These are phyloP conservation scores for Penicillium sp. DNA, from an alignment of 2,329 filamentous ascomycete genomes.

Conservation along the genomic window DNA sequence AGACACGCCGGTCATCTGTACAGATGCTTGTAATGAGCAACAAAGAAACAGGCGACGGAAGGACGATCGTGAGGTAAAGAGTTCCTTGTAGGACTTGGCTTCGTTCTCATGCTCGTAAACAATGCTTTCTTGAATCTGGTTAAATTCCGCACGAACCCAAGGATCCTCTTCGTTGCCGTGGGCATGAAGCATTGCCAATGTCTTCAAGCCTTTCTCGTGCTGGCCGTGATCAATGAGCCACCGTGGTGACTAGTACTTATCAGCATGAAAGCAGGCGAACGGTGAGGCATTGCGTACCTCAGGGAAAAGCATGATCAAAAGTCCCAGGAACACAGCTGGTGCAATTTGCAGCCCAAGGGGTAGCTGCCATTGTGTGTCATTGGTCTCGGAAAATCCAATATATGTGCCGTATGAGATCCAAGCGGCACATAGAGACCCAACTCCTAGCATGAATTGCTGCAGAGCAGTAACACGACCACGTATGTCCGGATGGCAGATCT, in stretches of 20 bases:
- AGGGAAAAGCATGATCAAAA: constrained; percentile 63
- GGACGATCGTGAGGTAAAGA: constrained; percentile 57
- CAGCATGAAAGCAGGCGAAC: too few species aligned
- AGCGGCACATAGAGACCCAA: constrained; percentile 62
- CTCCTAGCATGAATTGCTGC: constrained; percentile 74
- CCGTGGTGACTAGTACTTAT: constrained; percentile 42
- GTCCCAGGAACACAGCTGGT: constrained; percentile 55
- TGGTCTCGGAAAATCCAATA: constrained; percentile 40
- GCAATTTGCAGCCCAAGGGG: constrained; percentile 61
- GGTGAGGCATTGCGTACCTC: constrained; percentile 42
- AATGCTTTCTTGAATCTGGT: constrained; percentile 61
- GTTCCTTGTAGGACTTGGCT: constrained; percentile 61
- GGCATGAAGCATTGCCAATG: constrained; percentile 61
- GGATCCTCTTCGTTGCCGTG: constrained; percentile 57
- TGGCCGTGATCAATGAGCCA: constrained; percentile 68
- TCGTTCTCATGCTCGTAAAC: constrained; percentile 58
- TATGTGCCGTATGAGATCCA: constrained; percentile 64
- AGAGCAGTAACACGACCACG: constrained; percentile 65
- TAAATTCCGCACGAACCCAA: constrained; percentile 64
- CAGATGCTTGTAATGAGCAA: constrained; percentile 58
- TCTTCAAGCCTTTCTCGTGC: constrained; percentile 55
- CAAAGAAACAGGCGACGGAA: constrained; percentile 67
- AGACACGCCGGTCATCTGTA: constrained; percentile 67
- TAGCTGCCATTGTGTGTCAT: constrained; percentile 52
- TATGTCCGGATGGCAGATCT: constrained; percentile 69